These are phyloP conservation scores for Amylostereum areolatum DNA, from an alignment of 1,284 basidiomycete genomes.

Conservation along the genomic window DNA sequence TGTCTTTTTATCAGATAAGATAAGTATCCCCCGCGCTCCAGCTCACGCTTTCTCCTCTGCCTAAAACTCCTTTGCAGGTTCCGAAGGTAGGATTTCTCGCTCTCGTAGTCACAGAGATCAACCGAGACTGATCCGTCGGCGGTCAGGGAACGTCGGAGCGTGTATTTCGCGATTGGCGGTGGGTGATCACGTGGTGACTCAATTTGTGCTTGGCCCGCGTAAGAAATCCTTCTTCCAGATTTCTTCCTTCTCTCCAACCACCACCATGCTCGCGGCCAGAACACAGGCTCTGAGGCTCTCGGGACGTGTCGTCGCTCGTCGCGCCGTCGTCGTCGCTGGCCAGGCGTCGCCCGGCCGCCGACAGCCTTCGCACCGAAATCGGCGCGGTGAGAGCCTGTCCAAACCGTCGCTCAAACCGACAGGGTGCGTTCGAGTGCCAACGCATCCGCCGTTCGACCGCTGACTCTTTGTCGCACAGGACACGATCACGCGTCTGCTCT, in stretches of 20 bases:
- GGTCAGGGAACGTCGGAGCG: too few species aligned
- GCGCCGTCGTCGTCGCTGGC: slow-evolving; percentile 37
- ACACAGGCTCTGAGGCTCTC: slow-evolving; percentile 2
- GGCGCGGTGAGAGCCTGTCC: slow-evolving; percentile 41
- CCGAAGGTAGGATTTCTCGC: too few species aligned
- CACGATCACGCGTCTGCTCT: slow-evolving; percentile 88
- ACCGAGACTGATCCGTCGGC: too few species aligned
- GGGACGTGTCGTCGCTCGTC: slow-evolving; percentile 13
- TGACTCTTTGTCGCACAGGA: slow-evolving; percentile 44
- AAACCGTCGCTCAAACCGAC: slow-evolving; percentile 55
- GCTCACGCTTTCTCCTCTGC: too few species aligned
- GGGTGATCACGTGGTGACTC: too few species aligned
- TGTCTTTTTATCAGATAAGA: too few species aligned
- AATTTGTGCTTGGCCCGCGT: too few species aligned
- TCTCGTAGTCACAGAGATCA: too few species aligned
- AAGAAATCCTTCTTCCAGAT: too few species aligned
- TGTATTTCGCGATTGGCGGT: too few species aligned
- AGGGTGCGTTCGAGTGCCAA: slow-evolving; percentile 29
- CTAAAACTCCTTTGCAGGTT: too few species aligned
- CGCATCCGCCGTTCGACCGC: neutral
- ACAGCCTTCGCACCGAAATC: slow-evolving; percentile 28
- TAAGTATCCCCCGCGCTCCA: too few species aligned
- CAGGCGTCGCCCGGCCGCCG: slow-evolving; percentile 40
- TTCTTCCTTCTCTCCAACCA: neutral
- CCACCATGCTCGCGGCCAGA: slow-evolving; percentile 8